Conservation (phyloP, 2,329 filamentous ascomycete genomes). For the Teratosphaeria pseudoeucalypti region DNA sequence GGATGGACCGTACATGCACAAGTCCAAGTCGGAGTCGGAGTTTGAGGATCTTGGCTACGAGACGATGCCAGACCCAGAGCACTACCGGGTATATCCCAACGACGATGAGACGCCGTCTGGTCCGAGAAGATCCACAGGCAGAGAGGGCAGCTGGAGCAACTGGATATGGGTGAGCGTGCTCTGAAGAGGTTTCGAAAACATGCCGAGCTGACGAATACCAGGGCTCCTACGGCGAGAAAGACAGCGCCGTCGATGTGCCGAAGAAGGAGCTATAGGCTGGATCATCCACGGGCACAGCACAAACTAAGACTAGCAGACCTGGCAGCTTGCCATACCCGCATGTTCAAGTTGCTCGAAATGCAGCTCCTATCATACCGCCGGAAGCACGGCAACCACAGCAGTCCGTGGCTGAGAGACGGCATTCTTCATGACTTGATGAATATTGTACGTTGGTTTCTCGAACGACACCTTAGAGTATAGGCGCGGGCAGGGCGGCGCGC, state of each 20-base stretch:
- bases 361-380: no score
- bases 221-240: conserved; percentile 25
- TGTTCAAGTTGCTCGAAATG: not conserved
- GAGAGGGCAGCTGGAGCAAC: conserved; percentile 23
- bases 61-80: conserved; percentile 26
- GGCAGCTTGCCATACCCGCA: not conserved
- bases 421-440: not conserved
- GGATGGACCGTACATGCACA: conserved; percentile 43
- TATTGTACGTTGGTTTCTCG: not conserved
- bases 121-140: conserved; percentile 2
- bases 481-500: not conserved
- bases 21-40: conserved; percentile 76
- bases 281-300: not conserved
- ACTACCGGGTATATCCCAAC: conserved; percentile 9
- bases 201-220: conserved; percentile 4
- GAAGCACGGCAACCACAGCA: not conserved
- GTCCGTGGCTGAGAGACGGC: not conserved
- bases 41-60: conserved; percentile 51
- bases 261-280: conserved; percentile 18
- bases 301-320: not conserved
- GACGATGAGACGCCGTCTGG: conserved; percentile 1
- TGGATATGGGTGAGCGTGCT: conserved; percentile 22
- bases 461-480: not conserved
- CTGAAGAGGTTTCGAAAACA: conserved; percentile 1
- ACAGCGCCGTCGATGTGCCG: conserved; percentile 18